phyloP scores from a whole-genome alignment of 305 asterid genomes.

The Plantago coronopus region DNA sequence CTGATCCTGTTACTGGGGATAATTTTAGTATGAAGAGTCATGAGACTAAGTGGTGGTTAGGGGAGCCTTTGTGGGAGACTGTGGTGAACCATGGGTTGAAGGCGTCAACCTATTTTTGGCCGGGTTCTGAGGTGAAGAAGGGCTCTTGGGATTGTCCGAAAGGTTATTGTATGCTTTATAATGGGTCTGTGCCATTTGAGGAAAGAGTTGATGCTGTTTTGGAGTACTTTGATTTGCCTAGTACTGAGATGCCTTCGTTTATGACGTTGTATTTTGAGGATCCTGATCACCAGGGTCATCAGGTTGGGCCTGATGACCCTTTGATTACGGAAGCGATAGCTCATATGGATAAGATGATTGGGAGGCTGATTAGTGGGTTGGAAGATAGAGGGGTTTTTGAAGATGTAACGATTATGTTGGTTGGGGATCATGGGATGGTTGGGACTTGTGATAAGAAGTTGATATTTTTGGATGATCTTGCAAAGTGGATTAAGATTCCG shows the following conservation, averaged over 20 bases:
- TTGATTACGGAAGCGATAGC: conserved; percentile 55
- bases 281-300: conserved; percentile 77
- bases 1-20: conserved; percentile 49
- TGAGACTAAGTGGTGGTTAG: conserved; percentile 80
- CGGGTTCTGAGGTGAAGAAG: conserved; percentile 72
- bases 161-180: conserved; percentile 44
- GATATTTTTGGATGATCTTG: conserved; percentile 57
- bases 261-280: conserved; percentile 72
- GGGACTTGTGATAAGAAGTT: conserved; percentile 70
- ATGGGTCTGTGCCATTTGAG: conserved; percentile 52
- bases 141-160: conserved; percentile 66
- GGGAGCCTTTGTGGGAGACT: conserved; percentile 84
- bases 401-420: conserved; percentile 60
- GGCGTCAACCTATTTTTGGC: conserved; percentile 74
- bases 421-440: conserved; percentile 91
- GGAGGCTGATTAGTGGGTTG: conserved; percentile 58
- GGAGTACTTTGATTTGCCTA: conserved; percentile 59
- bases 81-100: conserved; percentile 49
- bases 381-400: conserved; percentile 62
- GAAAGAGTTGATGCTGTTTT: conserved; percentile 64
- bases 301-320: conserved; percentile 70
- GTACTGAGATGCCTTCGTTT: conserved; percentile 56
- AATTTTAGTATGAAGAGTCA: conserved; percentile 56
- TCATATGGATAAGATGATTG: conserved; percentile 52
- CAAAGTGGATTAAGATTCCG: conserved; percentile 49